phyloP scores from a whole-genome alignment of 2,329 filamentous ascomycete genomes.

The Cladosporium sphaerospermum region DNA sequence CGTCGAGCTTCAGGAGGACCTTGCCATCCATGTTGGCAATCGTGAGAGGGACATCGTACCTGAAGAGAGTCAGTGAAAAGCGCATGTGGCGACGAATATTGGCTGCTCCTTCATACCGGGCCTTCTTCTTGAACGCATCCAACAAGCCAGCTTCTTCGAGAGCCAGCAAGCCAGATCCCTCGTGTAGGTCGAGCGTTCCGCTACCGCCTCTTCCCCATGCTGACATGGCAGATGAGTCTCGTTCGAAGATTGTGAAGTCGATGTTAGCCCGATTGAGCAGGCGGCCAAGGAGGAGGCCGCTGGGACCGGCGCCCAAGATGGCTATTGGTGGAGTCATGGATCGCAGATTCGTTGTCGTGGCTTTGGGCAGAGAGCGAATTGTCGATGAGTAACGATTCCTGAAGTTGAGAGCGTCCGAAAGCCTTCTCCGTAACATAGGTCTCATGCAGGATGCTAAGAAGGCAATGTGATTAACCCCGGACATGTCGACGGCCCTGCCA shows the following conservation, averaged over 20 bases:
- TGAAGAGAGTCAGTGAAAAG: background rate
- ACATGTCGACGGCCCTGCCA: no score
- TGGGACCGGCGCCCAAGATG: conserved; percentile 30
- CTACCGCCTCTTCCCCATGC: conserved; percentile 15
- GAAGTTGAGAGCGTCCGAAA: no score
- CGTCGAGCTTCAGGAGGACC: conserved; percentile 12
- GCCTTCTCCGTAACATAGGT: no score
- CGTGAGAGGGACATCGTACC: conserved; percentile 19
- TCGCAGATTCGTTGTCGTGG: no score
- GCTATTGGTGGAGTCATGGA: conserved; percentile 21
- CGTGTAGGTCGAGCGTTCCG: conserved; percentile 29
- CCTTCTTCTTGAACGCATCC: conserved; percentile 23
- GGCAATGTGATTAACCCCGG: no score
- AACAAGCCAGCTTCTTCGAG: conserved; percentile 26
- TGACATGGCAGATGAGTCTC: conserved; percentile 15
- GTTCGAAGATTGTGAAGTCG: conserved; percentile 25
- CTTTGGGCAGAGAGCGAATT: no score
- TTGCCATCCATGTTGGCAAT: conserved; percentile 19
- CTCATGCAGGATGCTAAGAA: no score
- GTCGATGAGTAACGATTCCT: no score
- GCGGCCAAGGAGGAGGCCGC: conserved; percentile 26
- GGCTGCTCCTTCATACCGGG: conserved; percentile 13
- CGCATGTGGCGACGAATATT: no score
- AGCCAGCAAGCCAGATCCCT: conserved; percentile 24
- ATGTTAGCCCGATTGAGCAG: conserved; percentile 21